Evolutionary conservation across 345 rosid species (phyloP).

Genomic region (Euphorbia pulcherrima): DNA sequence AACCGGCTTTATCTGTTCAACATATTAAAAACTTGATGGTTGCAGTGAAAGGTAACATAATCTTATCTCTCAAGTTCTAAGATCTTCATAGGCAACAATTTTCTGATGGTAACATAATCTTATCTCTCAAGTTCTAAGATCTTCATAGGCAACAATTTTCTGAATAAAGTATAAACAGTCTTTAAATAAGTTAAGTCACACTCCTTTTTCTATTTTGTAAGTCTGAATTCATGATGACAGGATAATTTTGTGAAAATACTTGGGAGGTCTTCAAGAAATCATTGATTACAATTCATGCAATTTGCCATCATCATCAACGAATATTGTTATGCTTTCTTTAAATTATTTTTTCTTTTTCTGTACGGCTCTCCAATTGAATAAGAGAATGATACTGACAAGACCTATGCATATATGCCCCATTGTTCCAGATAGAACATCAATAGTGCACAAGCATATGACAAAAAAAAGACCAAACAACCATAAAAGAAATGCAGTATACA

Average conservation of each 20-base stretch:
- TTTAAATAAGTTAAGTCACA: background rate
- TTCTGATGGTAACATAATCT: too few relatives aligned
- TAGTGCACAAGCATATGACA: background rate
- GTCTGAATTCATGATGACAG: background rate
- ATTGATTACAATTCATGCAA: background rate
- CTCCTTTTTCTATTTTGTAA: background rate
- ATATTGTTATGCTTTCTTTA: background rate
- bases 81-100: background rate
- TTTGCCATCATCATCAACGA: background rate
- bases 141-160: background rate
- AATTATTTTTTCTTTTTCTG: background rate
- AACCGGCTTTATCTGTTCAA: conserved; percentile 79
- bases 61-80: too few relatives aligned
- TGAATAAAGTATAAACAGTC: background rate
- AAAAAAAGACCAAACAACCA: background rate
- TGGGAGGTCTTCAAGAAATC: background rate
- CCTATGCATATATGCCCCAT: background rate
- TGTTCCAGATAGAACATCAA: background rate
- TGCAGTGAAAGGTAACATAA: conserved; percentile 14
- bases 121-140: too few relatives aligned
- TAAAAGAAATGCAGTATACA: background rate
- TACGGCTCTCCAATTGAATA: background rate
- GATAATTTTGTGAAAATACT: background rate
- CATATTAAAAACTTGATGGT: conserved; percentile 21
- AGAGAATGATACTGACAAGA: background rate